Evolutionary conservation across 1,284 basidiomycete genomes (phyloP).

Genomic region (Schizophyllum amplum): DNA sequence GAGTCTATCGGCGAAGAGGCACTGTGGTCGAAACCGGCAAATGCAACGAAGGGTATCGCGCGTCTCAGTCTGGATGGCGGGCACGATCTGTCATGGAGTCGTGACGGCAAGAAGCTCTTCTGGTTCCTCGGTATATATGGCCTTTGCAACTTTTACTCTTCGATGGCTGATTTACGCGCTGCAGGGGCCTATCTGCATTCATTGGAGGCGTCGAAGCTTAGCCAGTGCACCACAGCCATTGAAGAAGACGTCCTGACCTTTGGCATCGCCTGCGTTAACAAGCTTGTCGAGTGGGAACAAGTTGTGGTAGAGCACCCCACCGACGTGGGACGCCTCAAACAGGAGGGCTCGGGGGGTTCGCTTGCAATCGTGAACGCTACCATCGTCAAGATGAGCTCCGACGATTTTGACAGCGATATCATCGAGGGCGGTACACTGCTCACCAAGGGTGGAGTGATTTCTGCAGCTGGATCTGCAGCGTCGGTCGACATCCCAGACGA

Average conservation of each 20-base stretch:
- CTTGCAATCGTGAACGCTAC: slow-evolving; percentile 60
- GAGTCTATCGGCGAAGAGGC: slow-evolving; percentile 14
- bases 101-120: slow-evolving; percentile 54
- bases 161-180: neutral
- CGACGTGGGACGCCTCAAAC: slow-evolving; percentile 48
- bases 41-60: slow-evolving; percentile 49
- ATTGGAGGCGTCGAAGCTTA: slow-evolving; percentile 44
- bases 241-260: slow-evolving; percentile 41
- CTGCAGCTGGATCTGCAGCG: slow-evolving; percentile 33
- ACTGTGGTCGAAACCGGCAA: slow-evolving; percentile 63
- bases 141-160: neutral
- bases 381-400: slow-evolving; percentile 54
- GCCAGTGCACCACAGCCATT: slow-evolving; percentile 38
- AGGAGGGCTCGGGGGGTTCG: slow-evolving; percentile 31
- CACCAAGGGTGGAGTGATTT: slow-evolving; percentile 47
- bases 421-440: slow-evolving; percentile 43
- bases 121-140: slow-evolving; percentile 57
- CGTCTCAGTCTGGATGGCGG: slow-evolving; percentile 64
- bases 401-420: slow-evolving; percentile 37
- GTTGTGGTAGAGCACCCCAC: slow-evolving; percentile 50
- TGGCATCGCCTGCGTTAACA: slow-evolving; percentile 51
- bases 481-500: slow-evolving; percentile 30
- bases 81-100: slow-evolving; percentile 54
- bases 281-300: slow-evolving; percentile 45
- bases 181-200: slow-evolving; percentile 60